Conservation (phyloP, 2,329 filamentous ascomycete species). For the Dactylellina haptotyla region DNA sequence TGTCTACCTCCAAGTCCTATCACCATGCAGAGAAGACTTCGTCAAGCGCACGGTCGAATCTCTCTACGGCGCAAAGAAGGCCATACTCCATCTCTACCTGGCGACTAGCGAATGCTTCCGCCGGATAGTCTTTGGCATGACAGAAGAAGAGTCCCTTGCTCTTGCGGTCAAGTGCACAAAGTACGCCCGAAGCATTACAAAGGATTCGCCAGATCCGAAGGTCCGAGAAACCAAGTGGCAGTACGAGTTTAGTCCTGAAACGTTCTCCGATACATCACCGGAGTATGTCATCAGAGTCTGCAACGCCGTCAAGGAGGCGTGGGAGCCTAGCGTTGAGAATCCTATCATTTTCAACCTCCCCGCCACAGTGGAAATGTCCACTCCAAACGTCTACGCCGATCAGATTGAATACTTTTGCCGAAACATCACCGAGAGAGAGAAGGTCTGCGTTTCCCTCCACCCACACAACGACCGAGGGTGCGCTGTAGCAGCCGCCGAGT, state of each 20-base stretch:
- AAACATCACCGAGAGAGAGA: slow-evolving; percentile 83
- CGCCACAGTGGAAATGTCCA: slow-evolving; percentile 93
- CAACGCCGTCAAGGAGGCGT: slow-evolving; percentile 91
- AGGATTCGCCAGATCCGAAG: slow-evolving; percentile 72
- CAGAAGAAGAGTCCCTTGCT: slow-evolving; percentile 80
- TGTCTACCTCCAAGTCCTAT: slow-evolving; percentile 90
- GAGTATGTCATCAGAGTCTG: slow-evolving; percentile 86
- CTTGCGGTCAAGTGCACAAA: slow-evolving; percentile 86
- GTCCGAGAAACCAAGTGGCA: slow-evolving; percentile 72
- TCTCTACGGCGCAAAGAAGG: slow-evolving; percentile 88
- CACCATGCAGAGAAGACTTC: slow-evolving; percentile 89
- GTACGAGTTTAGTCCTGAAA: slow-evolving; percentile 86
- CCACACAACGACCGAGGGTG: slow-evolving; percentile 95
- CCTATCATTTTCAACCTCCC: slow-evolving; percentile 97
- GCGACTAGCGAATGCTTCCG: slow-evolving; percentile 97
- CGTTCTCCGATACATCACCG: slow-evolving; percentile 87
- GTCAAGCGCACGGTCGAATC: slow-evolving; percentile 90
- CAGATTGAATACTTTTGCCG: slow-evolving; percentile 95
- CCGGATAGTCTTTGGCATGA: slow-evolving; percentile 86
- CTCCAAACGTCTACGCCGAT: slow-evolving; percentile 94
- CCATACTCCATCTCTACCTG: slow-evolving; percentile 93
- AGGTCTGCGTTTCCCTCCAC: slow-evolving; percentile 88
- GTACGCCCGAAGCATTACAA: slow-evolving; percentile 88
- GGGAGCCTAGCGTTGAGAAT: slow-evolving; percentile 80
- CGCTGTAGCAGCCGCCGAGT: slow-evolving; percentile 85